Conservation (phyloP, 192 early-diverging fungal species). For the Chytriomyces hyalinus region DNA sequence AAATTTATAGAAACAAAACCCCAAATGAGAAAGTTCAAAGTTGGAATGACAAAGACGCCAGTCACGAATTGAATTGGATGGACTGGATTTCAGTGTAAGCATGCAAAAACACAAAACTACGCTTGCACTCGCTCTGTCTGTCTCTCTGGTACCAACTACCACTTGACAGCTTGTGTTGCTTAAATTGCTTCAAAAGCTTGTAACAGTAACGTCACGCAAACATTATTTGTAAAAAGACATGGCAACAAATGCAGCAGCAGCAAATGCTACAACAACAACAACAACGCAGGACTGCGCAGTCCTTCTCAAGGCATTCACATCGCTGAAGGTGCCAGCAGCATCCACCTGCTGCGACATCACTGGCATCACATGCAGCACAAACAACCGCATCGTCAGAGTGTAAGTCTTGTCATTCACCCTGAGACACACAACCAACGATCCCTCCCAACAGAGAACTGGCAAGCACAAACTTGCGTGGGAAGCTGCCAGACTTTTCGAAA, state of each 20-base stretch:
- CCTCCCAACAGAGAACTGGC: background rate
- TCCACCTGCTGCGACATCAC: background rate
- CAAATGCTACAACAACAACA: background rate
- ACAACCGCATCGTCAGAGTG: background rate
- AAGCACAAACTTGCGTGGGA: background rate
- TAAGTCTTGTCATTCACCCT: background rate
- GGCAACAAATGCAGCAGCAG: background rate
- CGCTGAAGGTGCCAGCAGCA: background rate
- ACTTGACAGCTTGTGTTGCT: too few relatives aligned
- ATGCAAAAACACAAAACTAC: too few relatives aligned
- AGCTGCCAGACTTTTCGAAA: background rate
- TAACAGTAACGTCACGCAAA: too few relatives aligned
- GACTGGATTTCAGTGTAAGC: too few relatives aligned
- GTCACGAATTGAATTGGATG: too few relatives aligned
- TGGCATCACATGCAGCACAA: background rate
- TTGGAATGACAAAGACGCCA: too few relatives aligned
- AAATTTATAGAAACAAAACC: too few relatives aligned
- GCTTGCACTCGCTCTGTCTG: too few relatives aligned
- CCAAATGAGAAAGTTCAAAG: too few relatives aligned
- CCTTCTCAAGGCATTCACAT: background rate
- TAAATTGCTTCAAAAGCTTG: too few relatives aligned
- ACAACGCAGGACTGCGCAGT: background rate
- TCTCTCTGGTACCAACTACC: too few relatives aligned
- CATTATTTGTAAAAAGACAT: too few relatives aligned
- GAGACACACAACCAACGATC: background rate